Conservation (phyloP, 2,329 filamentous ascomycete genomes). For the Ascochyta rabiei region DNA sequence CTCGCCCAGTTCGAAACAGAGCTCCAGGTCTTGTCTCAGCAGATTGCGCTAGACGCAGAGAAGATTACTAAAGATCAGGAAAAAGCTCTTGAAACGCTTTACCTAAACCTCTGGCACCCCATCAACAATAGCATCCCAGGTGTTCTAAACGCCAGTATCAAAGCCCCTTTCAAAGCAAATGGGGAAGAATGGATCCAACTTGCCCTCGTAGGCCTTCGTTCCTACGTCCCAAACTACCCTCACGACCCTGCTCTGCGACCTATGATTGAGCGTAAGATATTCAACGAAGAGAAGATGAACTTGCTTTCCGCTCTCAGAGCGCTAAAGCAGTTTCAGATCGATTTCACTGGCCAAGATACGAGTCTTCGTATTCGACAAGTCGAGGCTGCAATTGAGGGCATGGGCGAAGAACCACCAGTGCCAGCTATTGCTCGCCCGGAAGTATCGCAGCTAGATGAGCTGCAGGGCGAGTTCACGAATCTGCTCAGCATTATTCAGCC, state of each 20-base stretch:
- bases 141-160: conserved; percentile 39
- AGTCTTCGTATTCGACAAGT: conserved; percentile 71
- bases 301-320: conserved; percentile 65
- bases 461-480: conserved; percentile 85
- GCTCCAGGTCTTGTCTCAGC: conserved; percentile 45
- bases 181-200: conserved; percentile 72
- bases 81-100: conserved; percentile 34
- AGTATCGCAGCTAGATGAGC: conserved; percentile 67
- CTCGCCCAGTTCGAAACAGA: conserved; percentile 52
- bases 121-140: conserved; percentile 23
- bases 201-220: conserved; percentile 72
- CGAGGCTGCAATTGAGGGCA: conserved; percentile 63
- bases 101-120: conserved; percentile 28
- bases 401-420: conserved; percentile 71
- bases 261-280: conserved; percentile 67
- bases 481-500: conserved; percentile 58
- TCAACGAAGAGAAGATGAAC: conserved; percentile 61
- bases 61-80: conserved; percentile 42
- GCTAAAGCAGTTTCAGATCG: conserved; percentile 68
- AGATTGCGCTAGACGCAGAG: conserved; percentile 42
- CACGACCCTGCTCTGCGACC: conserved; percentile 77
- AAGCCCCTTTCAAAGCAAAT: background rate
- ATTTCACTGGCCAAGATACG: conserved; percentile 70
- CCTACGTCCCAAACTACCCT: conserved; percentile 85
- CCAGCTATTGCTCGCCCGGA: conserved; percentile 75